These are phyloP conservation scores for Candida sanyaensis DNA, from an alignment of 1,139 yeast genomes.

Conservation along the genomic window DNA sequence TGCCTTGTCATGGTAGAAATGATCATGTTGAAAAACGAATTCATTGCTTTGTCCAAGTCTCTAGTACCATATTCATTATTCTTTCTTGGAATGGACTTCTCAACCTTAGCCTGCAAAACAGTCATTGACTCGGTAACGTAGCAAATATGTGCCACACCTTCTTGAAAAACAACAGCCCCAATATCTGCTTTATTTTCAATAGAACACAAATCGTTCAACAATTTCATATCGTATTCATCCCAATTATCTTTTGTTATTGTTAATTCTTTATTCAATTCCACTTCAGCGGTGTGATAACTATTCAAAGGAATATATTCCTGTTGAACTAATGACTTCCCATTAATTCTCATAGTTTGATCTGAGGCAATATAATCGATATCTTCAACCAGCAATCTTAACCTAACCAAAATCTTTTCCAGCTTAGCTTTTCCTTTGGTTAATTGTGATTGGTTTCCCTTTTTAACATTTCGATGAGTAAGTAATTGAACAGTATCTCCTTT, in stretches of 20 bases:
- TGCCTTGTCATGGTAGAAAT: slow-evolving; percentile 66
- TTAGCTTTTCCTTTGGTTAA: slow-evolving; percentile 44
- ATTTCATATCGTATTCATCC: slow-evolving; percentile 72
- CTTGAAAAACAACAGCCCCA: slow-evolving; percentile 92
- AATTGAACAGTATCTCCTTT: slow-evolving; percentile 75
- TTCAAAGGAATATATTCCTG: slow-evolving; percentile 81
- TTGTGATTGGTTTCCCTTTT: slow-evolving; percentile 34
- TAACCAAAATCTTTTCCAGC: slow-evolving; percentile 59
- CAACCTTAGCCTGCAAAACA: slow-evolving; percentile 75
- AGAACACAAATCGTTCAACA: slow-evolving; percentile 70
- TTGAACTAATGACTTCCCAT: slow-evolving; percentile 77
- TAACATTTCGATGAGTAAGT: slow-evolving; percentile 67
- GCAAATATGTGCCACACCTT: slow-evolving; percentile 93
- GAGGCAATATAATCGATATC: slow-evolving; percentile 77
- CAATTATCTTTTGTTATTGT: slow-evolving; percentile 74
- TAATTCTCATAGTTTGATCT: slow-evolving; percentile 73
- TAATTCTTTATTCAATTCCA: slow-evolving; percentile 69
- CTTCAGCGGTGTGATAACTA: slow-evolving; percentile 84
- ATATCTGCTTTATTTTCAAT: slow-evolving; percentile 84
- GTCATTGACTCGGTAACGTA: slow-evolving; percentile 89
- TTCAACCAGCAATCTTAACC: slow-evolving; percentile 60
- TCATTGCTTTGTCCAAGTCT: slow-evolving; percentile 73
- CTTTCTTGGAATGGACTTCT: slow-evolving; percentile 80
- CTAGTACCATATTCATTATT: slow-evolving; percentile 70
- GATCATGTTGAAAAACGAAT: slow-evolving; percentile 65